Conservation (phyloP, 306 rosid species). For the Prunus campanulata region DNA sequence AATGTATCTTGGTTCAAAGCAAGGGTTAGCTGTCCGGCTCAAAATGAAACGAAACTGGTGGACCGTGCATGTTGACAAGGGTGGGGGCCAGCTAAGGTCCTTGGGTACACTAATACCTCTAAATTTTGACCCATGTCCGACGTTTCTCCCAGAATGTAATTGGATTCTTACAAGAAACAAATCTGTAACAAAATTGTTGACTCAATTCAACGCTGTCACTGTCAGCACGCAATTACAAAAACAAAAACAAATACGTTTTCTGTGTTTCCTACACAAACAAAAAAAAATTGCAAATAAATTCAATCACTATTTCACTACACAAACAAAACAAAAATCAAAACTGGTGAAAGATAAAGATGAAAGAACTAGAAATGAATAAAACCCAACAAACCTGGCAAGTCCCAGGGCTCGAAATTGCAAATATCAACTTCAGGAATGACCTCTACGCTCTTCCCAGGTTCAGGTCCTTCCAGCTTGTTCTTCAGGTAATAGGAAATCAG, state of each 20-base stretch:
- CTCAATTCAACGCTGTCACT: not conserved
- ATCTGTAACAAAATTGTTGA: not conserved
- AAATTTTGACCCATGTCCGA: too few relatives aligned
- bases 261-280: not conserved
- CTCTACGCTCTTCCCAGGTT: slow-evolving; percentile 59
- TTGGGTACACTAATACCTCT: too few relatives aligned
- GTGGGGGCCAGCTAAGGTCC: too few relatives aligned
- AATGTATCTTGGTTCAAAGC: not conserved
- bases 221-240: not conserved
- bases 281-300: not conserved
- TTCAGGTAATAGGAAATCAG: slow-evolving; percentile 71
- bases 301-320: not conserved
- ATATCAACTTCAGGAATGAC: slow-evolving; percentile 81
- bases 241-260: not conserved
- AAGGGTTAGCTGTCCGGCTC: not conserved
- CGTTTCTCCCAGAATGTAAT: too few relatives aligned
- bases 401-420: slow-evolving; percentile 92
- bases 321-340: not conserved
- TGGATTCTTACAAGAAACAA: not conserved
- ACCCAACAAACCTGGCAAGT: slow-evolving; percentile 59
- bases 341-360: not conserved
- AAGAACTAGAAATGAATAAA: too few relatives aligned
- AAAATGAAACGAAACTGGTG: not conserved
- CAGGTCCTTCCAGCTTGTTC: slow-evolving; percentile 62
- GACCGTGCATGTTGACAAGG: too few relatives aligned